These are phyloP conservation scores for Globisporangium perplexum DNA, from an alignment of 352 stramenopile species.

Conservation along the genomic window DNA sequence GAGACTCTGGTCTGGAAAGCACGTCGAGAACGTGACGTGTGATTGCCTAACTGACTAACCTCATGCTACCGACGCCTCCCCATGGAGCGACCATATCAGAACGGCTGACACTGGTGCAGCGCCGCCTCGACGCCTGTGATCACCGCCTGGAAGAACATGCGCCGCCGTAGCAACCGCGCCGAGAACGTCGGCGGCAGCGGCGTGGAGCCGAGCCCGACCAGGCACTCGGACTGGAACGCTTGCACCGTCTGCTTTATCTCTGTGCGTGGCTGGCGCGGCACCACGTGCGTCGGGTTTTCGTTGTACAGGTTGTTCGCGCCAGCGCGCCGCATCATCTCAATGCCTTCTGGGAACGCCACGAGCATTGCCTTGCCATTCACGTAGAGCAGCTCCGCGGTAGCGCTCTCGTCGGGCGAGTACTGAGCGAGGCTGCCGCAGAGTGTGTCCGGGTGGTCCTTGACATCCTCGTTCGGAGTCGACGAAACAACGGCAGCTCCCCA, in stretches of 20 bases:
- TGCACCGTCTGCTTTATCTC: background rate
- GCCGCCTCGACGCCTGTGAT: background rate
- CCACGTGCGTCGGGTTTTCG: slow-evolving; percentile 42
- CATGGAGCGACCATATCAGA: background rate
- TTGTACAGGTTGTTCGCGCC: slow-evolving; percentile 39
- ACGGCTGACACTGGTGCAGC: background rate
- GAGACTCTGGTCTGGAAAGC: no score
- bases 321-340: slow-evolving; percentile 15
- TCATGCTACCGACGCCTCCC: no score
- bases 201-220: slow-evolving; percentile 38
- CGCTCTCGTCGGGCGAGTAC: slow-evolving; percentile 19
- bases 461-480: slow-evolving; percentile 28
- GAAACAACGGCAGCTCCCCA: slow-evolving; percentile 33
- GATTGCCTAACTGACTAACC: no score
- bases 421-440: slow-evolving; percentile 40
- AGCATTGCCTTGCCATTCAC: slow-evolving; percentile 27
- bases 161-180: slow-evolving; percentile 24
- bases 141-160: slow-evolving; percentile 29
- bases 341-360: slow-evolving; percentile 20
- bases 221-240: slow-evolving; percentile 32
- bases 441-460: slow-evolving; percentile 28
- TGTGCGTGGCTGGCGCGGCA: slow-evolving; percentile 25
- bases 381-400: slow-evolving; percentile 25
- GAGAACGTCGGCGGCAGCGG: slow-evolving; percentile 30
- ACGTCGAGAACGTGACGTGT: no score